These are phyloP conservation scores for Nemania bipapillata DNA, from an alignment of 2,329 filamentous ascomycete genomes.

Conservation along the genomic window DNA sequence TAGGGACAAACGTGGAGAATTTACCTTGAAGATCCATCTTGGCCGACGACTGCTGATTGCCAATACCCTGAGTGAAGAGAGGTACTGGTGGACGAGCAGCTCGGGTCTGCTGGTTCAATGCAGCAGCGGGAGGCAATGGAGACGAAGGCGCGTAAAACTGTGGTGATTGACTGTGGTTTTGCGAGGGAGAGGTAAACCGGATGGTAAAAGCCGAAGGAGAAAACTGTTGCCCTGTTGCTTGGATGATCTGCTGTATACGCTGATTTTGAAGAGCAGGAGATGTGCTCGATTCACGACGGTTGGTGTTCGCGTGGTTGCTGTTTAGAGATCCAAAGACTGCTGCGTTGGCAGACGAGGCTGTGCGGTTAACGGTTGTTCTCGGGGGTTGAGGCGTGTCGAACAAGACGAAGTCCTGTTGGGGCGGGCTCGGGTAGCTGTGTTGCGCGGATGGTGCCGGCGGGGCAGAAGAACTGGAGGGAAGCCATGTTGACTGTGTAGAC, in stretches of 20 bases:
- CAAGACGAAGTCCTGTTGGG: constrained; percentile 81
- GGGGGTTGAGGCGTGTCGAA: constrained; percentile 64
- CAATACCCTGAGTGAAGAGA: constrained; percentile 71
- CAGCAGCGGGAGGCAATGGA: constrained; percentile 69
- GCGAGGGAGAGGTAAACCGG: constrained; percentile 66
- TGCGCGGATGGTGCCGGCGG: constrained; percentile 72
- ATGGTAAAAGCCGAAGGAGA: constrained; percentile 66
- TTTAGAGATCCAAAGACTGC: constrained; percentile 54
- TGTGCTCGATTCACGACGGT: constrained; percentile 60
- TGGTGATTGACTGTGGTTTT: constrained; percentile 57
- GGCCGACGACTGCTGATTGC: constrained; percentile 58
- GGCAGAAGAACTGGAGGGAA: constrained; percentile 73
- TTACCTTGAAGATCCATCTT: constrained; percentile 70
- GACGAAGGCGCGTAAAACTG: constrained; percentile 74
- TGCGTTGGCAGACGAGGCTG: constrained; percentile 58
- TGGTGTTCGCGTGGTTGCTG: constrained; percentile 49
- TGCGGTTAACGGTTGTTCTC: constrained; percentile 58
- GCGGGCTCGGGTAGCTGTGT: constrained; percentile 63
- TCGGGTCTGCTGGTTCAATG: constrained; percentile 66
- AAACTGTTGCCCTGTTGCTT: constrained; percentile 65
- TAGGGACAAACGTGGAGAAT: constrained; percentile 32
- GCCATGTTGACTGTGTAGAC: constrained; percentile 80
- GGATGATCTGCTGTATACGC: constrained; percentile 68
- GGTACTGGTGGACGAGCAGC: constrained; percentile 74
- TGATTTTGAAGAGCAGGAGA: constrained; percentile 65